Evolutionary conservation across 1,139 yeast genomes (phyloP).

Genomic region (Chernovozyma sophiae-reginae): DNA sequence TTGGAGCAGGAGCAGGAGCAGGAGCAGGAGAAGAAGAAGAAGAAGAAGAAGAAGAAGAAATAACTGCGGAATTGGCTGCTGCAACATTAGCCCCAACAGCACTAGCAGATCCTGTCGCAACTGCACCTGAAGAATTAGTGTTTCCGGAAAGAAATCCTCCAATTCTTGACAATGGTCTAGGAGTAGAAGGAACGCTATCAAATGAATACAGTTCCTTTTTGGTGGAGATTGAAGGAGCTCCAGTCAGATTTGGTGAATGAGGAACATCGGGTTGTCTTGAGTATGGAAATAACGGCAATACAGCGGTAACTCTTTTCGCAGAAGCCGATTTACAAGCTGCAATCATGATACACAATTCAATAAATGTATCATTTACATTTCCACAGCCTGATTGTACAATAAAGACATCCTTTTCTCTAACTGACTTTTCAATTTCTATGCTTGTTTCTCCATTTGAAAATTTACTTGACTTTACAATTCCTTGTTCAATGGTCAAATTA

Average conservation of each 20-base stretch:
- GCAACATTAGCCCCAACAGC: conserved; percentile 2
- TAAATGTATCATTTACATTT: conserved; percentile 83
- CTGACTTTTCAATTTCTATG: conserved; percentile 76
- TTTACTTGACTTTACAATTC: conserved; percentile 51
- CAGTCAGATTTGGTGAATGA: conserved; percentile 65
- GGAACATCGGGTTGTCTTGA: conserved; percentile 96
- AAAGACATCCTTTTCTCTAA: conserved; percentile 89
- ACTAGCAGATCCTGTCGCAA: neutral
- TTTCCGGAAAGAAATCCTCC: conserved; percentile 7
- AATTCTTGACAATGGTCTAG: conserved; percentile 34
- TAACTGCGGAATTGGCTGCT: neutral
- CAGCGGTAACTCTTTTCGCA: conserved; percentile 91
- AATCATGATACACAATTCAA: conserved; percentile 82
- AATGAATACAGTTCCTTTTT: conserved; percentile 46
- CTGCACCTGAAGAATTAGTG: neutral
- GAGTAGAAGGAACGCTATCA: conserved; percentile 65
- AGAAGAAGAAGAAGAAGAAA: conserved; percentile 9
- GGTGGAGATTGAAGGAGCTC: conserved; percentile 40
- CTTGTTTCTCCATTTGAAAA: conserved; percentile 90
- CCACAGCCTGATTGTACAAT: conserved; percentile 83
- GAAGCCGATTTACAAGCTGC: conserved; percentile 96
- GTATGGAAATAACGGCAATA: conserved; percentile 91
- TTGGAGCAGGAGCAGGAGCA: conserved; percentile 10
- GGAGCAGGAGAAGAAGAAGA: conserved; percentile 6
- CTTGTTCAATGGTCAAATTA: conserved; percentile 58